Evolutionary conservation across 129 eudicot species (phyloP), one percentile per base, ranked within the genome.

Genomic region (Helianthus tuberosus): DNA sequence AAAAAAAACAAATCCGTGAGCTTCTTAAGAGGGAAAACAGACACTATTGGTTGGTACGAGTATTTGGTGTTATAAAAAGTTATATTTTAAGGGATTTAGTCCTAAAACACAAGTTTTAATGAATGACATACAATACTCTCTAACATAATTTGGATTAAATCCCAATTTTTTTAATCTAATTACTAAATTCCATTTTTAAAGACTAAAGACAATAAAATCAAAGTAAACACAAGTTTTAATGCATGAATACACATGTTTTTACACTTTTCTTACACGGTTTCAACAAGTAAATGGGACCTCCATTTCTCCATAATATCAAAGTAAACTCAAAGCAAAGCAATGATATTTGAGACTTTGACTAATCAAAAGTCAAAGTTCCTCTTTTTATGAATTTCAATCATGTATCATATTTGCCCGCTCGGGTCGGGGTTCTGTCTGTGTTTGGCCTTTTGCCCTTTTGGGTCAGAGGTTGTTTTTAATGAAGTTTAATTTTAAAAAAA

Each of bases 211-310:
- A 59, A 29, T 11, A 11, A 3, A 27, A 27, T 27, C 32, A 61
- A 8, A 61, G 77, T 61, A 44, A 46, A 8, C 10, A 51, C 62
- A 32, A 49, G 49, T 38, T 63, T 13, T 63, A 8, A 35, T 38
- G 4, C n/a, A 25, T 23, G 20, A 67, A 47, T 47, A 41, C 8
- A 68, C 59, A 25, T 25, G 5, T 68, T 50, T 54, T 29, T 29
- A 23, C 32, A 75, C 66, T 50, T 64, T 20, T 75, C 54, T 32
- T 48, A 75, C 79, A 77, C 71, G 76, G 81, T 77, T 77, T 48
- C 76, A 35, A 77, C 23, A 20, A 20, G 23, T 20, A 0, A 20
- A 20, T 20, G 23, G 0, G 23, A 20, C 23, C 23, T 20, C 23
- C 69, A 64, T 72, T 49, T 79, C 78, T 49, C 63, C 35, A 46